Percentiles rank a stretch among this genome's conserved stretches.
These are phyloP conservation scores for Komagataella pastoris DNA, from an alignment of 805 yeast genomes.

Conservation along the genomic window DNA sequence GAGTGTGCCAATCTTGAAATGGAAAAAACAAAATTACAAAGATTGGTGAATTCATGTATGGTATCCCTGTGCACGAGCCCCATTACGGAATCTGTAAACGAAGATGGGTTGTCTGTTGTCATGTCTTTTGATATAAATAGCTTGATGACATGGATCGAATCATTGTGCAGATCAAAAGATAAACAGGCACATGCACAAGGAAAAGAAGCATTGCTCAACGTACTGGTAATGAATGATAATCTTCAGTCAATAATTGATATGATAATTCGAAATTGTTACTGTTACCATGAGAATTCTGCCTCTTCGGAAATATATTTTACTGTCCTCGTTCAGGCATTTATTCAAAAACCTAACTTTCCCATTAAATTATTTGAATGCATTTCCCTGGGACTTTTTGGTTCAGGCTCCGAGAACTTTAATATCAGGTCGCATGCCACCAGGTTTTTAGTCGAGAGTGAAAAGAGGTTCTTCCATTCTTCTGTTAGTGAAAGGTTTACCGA, in stretches of 20 bases:
- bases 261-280: conserved; percentile 62
- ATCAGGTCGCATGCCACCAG: conserved; percentile 64
- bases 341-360: conserved; percentile 32
- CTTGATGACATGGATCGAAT: conserved; percentile 69
- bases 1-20: conserved; percentile 69
- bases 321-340: conserved; percentile 53
- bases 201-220: conserved; percentile 52
- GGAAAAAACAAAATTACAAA: conserved; percentile 57
- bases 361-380: conserved; percentile 52
- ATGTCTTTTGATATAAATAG: conserved; percentile 61
- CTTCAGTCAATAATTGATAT: conserved; percentile 39
- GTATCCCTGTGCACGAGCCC: conserved; percentile 71
- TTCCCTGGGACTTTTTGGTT: conserved; percentile 64
- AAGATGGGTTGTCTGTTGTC: conserved; percentile 33
- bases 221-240: conserved; percentile 47
- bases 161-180: conserved; percentile 46
- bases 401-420: conserved; percentile 58
- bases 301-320: conserved; percentile 60
- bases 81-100: conserved; percentile 28
- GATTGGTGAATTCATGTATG: conserved; percentile 72
- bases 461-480: conserved; percentile 37
- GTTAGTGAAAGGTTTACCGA: conserved; percentile 49
- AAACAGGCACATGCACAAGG: conserved; percentile 53
- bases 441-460: conserved; percentile 56
- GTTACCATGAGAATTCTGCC: conserved; percentile 30